These are phyloP conservation scores for Arxiozyma bovina DNA, from an alignment of 1,139 yeast species.

Conservation along the genomic window DNA sequence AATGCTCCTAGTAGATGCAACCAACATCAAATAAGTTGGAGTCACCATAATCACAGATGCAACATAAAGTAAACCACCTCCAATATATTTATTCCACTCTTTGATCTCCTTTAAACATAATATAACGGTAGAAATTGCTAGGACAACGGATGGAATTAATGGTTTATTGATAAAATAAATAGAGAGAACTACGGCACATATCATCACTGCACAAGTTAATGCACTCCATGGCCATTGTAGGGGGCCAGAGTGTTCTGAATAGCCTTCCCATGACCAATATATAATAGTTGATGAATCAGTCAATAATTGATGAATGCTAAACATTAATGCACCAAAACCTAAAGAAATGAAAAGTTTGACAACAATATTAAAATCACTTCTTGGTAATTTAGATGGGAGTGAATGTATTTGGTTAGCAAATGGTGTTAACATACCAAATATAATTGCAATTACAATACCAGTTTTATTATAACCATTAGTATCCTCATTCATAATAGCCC, in stretches of 20 bases:
- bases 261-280: slow-evolving; percentile 93
- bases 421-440: slow-evolving; percentile 50
- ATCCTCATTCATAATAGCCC: slow-evolving; percentile 85
- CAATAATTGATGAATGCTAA: slow-evolving; percentile 63
- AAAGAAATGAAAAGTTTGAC: slow-evolving; percentile 32
- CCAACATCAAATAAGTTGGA: slow-evolving; percentile 55
- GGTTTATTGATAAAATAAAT: slow-evolving; percentile 24
- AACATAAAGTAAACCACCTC: slow-evolving; percentile 62
- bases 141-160: slow-evolving; percentile 28
- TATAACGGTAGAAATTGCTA: slow-evolving; percentile 38
- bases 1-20: slow-evolving; percentile 53
- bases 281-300: slow-evolving; percentile 80
- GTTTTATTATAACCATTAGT: slow-evolving; percentile 81
- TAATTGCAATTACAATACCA: slow-evolving; percentile 61
- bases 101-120: slow-evolving; percentile 24
- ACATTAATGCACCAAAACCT: slow-evolving; percentile 74
- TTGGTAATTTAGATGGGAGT: slow-evolving; percentile 5
- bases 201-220: slow-evolving; percentile 51
- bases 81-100: slow-evolving; percentile 72
- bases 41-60: slow-evolving; percentile 54
- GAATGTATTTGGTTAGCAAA: slow-evolving; percentile 21
- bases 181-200: slow-evolving; percentile 43
- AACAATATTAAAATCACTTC: slow-evolving; percentile 1
- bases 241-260: slow-evolving; percentile 70
- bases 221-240: slow-evolving; percentile 84